These are phyloP conservation scores for Sesbania bispinosa DNA, from an alignment of 306 rosid species.

Conservation along the genomic window DNA sequence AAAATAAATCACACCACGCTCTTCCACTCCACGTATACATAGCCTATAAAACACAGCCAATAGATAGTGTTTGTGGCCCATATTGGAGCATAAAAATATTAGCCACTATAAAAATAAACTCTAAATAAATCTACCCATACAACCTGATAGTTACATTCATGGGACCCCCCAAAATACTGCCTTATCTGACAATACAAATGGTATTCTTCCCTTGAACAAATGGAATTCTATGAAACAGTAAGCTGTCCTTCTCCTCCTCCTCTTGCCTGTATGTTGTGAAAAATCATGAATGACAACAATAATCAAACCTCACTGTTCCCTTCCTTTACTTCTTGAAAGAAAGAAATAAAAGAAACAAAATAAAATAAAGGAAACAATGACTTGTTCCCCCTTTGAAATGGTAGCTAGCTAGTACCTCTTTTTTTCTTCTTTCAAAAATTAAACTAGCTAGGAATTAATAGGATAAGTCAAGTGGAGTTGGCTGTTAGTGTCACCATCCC, in stretches of 20 bases:
- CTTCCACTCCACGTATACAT: too few species aligned
- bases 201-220: slow-evolving; percentile 16
- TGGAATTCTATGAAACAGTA: slow-evolving; percentile 16
- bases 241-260: not conserved
- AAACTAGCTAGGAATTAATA: too few species aligned
- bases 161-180: slow-evolving; percentile 27
- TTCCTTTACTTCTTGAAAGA: not conserved
- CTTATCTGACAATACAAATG: slow-evolving; percentile 6
- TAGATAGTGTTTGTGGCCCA: slow-evolving; percentile 34
- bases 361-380: not conserved
- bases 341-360: not conserved
- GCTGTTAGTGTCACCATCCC: not conserved
- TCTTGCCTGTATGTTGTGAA: too few species aligned
- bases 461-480: not conserved
- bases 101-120: slow-evolving; percentile 25
- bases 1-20: slow-evolving; percentile 36
- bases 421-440: not conserved
- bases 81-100: slow-evolving; percentile 3
- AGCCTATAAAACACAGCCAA: slow-evolving; percentile 39
- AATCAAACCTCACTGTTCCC: not conserved
- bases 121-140: not conserved
- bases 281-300: not conserved
- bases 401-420: not conserved
- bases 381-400: not conserved
- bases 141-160: not conserved